Base-by-base conservation (phyloP, 495 filamentous ascomycete species). In the Aspergillus sclerotioniger region DNA sequence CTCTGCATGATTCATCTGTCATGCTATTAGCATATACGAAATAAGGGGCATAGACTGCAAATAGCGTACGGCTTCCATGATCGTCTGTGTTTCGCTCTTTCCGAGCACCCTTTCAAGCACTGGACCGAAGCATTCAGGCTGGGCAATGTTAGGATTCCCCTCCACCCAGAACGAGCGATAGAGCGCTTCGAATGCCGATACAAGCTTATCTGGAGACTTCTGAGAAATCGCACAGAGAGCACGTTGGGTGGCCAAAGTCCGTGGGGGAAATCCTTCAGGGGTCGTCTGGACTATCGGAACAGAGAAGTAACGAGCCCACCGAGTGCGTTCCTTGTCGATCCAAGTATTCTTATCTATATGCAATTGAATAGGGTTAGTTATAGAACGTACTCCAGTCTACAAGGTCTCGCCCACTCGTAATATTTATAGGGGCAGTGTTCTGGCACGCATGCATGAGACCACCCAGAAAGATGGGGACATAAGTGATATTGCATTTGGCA, bases 391-490 rank as follows among this genome's bases (percentile, higher is more conserved):
- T 35, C 8, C 20, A 12, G 35, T n/a, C 8, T 43, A 21, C 4
- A 20, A 16, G 19, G 35, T 13, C 31, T 19, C 3, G 15, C 79
- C 41, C 68, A 88, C 87, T 90, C 67, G 87, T 89, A 71, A 90
- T 84, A 16, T 78, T 68, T 33, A 90, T 73, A 1, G 88, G 88
- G 2, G 87, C 65, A 6, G 67, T 83, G 61, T 88, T 90, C 25
- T 76, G 79, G 65, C 82, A 87, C 13, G 79, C 73, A 56, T 86
- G 80, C 80, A 91, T 87, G 53, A 91, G 62, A 0, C 87, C 88
- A 2, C 86, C 86, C 0, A 91, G 77, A 58, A 90, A 83, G 39
- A 90, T 82, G 25, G 88, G 88, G 3, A 88, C 73, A 56, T 85
- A 90, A 13, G 68, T 84, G 32, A 89, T 68, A 0, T 87, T 77